phyloP scores from a whole-genome alignment of 2,329 filamentous ascomycete species.

The Sporothrix brasiliensis region DNA sequence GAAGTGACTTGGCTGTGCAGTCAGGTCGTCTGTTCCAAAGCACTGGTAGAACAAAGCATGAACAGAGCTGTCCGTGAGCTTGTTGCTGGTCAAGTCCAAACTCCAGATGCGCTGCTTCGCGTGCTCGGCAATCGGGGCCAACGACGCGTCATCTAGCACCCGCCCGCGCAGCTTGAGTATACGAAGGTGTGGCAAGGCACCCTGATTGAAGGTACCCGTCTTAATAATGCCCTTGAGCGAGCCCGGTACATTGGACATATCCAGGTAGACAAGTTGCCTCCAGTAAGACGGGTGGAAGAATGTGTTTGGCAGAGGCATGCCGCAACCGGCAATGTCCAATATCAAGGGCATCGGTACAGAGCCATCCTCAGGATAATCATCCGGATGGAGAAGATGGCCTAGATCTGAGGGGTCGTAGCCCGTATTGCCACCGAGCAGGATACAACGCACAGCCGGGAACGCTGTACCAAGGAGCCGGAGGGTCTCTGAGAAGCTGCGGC shows the following conservation, averaged over 20 bases:
- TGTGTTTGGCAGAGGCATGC: constrained; percentile 45
- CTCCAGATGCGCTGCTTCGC: constrained; percentile 55
- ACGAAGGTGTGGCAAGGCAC: constrained; percentile 51
- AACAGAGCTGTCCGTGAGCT: constrained; percentile 52
- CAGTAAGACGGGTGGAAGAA: constrained; percentile 48
- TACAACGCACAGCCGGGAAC: constrained; percentile 51
- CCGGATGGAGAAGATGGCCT: constrained; percentile 5
- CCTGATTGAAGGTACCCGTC: constrained; percentile 33
- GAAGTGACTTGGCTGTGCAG: constrained; percentile 42
- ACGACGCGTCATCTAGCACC: constrained; percentile 50
- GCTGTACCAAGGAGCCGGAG: constrained; percentile 46
- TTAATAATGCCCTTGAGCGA: constrained; percentile 45
- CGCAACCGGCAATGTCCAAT: constrained; percentile 52
- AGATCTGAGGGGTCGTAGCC: constrained; percentile 50
- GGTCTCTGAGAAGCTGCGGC: constrained; percentile 46
- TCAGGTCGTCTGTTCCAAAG: constrained; percentile 31
- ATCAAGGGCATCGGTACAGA: constrained; percentile 42
- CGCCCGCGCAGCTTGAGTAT: constrained; percentile 56
- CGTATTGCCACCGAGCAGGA: constrained; percentile 54
- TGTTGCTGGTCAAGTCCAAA: constrained; percentile 58
- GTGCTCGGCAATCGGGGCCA: constrained; percentile 45
- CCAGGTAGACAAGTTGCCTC: constrained; percentile 54
- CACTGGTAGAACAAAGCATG: constrained; percentile 40
- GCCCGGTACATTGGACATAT: constrained; percentile 55
- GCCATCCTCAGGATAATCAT: constrained; percentile 24